Conservation (phyloP, 1,284 basidiomycete species). For the Rhodotorula sp. region DNA sequence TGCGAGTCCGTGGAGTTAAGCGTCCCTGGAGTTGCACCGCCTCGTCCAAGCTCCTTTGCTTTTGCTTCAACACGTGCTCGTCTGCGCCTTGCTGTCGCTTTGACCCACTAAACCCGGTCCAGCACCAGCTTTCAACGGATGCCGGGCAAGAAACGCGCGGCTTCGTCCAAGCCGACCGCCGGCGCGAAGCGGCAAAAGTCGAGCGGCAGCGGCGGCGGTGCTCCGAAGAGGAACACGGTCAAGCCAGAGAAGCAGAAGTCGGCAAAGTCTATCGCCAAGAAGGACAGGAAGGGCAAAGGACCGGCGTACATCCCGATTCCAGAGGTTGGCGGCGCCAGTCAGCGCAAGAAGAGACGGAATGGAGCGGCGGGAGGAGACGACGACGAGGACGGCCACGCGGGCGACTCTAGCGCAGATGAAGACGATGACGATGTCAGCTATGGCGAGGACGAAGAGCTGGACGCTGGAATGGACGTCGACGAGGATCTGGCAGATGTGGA, state of each 20-base stretch:
- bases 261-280: constrained; percentile 19
- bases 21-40: not conserved
- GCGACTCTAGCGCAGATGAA: constrained; percentile 9
- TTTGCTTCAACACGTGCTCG: not conserved
- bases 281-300: constrained; percentile 39
- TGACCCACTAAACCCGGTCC: not conserved
- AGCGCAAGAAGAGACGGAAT: constrained; percentile 3
- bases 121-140: not conserved
- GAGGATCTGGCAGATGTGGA: constrained; percentile 29
- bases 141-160: constrained; percentile 31
- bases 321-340: not conserved
- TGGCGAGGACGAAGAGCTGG: not conserved
- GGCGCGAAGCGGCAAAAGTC: constrained; percentile 36
- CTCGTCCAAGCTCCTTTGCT: constrained; percentile 4
- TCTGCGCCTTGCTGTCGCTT: not conserved
- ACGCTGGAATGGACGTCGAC: constrained; percentile 38
- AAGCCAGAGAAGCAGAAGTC: not conserved
- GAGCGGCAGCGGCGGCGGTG: not conserved
- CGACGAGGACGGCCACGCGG: constrained; percentile 8
- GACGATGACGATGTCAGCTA: not conserved
- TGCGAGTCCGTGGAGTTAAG: not conserved
- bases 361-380: constrained; percentile 5
- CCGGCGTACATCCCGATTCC: constrained; percentile 27
- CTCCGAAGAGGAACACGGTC: not conserved
- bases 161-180: constrained; percentile 20